Evolutionary conservation across 345 rosid genomes (phyloP).

Genomic region (Anacardium occidentale): DNA sequence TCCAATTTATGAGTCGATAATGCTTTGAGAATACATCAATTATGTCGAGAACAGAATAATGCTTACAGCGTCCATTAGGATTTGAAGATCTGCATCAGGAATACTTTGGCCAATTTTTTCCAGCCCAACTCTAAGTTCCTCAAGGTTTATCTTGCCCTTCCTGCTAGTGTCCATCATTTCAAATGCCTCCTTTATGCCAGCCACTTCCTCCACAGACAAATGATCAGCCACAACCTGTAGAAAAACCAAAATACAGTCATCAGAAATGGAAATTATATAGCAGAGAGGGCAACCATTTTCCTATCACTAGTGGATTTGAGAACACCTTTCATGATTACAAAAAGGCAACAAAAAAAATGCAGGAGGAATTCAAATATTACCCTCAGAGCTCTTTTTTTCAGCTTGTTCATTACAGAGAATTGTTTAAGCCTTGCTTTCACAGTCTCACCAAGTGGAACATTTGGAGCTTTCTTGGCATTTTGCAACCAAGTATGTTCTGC

Average conservation of each 20-base stretch:
- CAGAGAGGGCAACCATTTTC: neutral
- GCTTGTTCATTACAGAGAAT: slow-evolving; percentile 93
- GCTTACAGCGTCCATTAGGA: slow-evolving; percentile 90
- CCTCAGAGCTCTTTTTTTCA: slow-evolving; percentile 87
- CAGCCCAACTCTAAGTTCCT: slow-evolving; percentile 71
- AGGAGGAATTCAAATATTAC: slow-evolving; percentile 32
- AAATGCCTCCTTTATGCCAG: slow-evolving; percentile 92
- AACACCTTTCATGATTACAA: neutral
- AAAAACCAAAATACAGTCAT: neutral
- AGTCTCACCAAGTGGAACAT: slow-evolving; percentile 85
- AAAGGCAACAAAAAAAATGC: neutral
- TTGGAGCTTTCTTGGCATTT: slow-evolving; percentile 83
- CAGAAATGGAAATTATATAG: neutral
- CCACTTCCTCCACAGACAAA: slow-evolving; percentile 87
- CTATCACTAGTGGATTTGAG: neutral
- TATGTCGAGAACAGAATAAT: slow-evolving; percentile 7
- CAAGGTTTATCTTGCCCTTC: slow-evolving; percentile 75
- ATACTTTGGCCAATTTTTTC: slow-evolving; percentile 79
- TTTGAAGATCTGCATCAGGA: slow-evolving; percentile 75
- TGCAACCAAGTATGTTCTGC: slow-evolving; percentile 90
- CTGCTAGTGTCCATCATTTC: slow-evolving; percentile 72
- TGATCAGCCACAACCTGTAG: slow-evolving; percentile 89
- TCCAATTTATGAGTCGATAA: neutral
- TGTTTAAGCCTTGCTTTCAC: slow-evolving; percentile 91
- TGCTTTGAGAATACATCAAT: neutral